phyloP scores from a whole-genome alignment of 352 stramenopile genomes.

The Phytophthora hybrid region DNA sequence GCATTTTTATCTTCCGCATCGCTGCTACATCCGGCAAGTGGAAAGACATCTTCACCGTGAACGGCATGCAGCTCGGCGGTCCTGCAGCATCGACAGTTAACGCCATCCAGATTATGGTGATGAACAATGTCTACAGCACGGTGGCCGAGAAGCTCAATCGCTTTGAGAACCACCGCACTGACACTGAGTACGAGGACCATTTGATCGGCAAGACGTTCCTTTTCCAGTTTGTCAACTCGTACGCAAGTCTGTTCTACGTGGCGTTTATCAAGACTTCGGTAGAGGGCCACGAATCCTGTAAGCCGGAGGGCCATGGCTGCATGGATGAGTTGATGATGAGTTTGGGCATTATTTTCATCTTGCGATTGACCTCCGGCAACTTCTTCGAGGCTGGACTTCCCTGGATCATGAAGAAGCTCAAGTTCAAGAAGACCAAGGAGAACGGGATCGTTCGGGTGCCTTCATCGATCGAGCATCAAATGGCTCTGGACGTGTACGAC shows the following conservation, averaged over 20 bases:
- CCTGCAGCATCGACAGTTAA: slow-evolving; percentile 78
- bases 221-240: slow-evolving; percentile 90
- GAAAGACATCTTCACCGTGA: slow-evolving; percentile 69
- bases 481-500: slow-evolving; percentile 75
- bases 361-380: slow-evolving; percentile 77
- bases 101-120: slow-evolving; percentile 83
- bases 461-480: slow-evolving; percentile 67
- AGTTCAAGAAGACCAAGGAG: slow-evolving; percentile 16
- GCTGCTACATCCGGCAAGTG: slow-evolving; percentile 59
- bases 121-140: slow-evolving; percentile 79
- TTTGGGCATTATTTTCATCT: slow-evolving; percentile 77
- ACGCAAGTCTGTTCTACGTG: slow-evolving; percentile 84
- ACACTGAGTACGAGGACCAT: slow-evolving; percentile 96
- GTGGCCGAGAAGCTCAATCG: slow-evolving; percentile 74
- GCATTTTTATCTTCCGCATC: slow-evolving; percentile 83
- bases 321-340: slow-evolving; percentile 85
- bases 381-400: slow-evolving; percentile 81
- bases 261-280: slow-evolving; percentile 83
- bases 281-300: slow-evolving; percentile 58
- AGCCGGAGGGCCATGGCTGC: slow-evolving; percentile 55
- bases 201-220: slow-evolving; percentile 86
- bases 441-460: slow-evolving; percentile 37
- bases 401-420: slow-evolving; percentile 77
- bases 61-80: slow-evolving; percentile 53
- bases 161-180: slow-evolving; percentile 97